phyloP scores from a whole-genome alignment of 106 monocot genomes.

The Posidonia australis region DNA sequence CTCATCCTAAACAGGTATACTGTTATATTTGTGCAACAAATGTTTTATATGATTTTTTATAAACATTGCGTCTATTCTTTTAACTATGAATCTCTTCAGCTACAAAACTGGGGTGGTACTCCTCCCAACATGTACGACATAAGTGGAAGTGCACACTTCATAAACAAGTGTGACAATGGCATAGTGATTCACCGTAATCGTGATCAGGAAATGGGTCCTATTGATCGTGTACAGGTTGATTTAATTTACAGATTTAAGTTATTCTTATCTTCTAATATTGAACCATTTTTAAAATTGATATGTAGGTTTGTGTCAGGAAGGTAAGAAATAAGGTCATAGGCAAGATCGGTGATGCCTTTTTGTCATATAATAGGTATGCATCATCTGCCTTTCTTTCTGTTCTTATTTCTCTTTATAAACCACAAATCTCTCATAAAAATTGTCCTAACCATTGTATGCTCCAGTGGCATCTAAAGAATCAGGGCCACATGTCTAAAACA shows the following conservation, averaged over 20 bases:
- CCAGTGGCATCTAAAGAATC: neutral
- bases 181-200: conserved; percentile 81
- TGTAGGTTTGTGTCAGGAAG: conserved; percentile 73
- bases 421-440: neutral
- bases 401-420: neutral
- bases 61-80: neutral
- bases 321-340: conserved; percentile 86
- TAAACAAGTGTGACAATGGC: conserved; percentile 98
- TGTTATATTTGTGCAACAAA: neutral
- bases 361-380: conserved; percentile 65
- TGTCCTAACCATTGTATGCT: neutral
- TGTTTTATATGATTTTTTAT: neutral
- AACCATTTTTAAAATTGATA: neutral
- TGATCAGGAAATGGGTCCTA: conserved; percentile 45
- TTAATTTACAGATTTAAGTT: neutral
- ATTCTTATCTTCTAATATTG: neutral
- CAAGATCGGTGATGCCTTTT: conserved; percentile 56
- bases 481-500: no score
- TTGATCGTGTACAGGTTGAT: conserved; percentile 55
- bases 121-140: conserved; percentile 93
- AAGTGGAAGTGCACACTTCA: conserved; percentile 96
- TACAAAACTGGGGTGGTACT: conserved; percentile 69
- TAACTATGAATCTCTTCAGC: conserved; percentile 15
- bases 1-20: conserved; percentile 88
- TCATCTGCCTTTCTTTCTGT: neutral